Evolutionary conservation across 208 protist genomes (phyloP).

Genomic region (Leishmania amazonensis): DNA sequence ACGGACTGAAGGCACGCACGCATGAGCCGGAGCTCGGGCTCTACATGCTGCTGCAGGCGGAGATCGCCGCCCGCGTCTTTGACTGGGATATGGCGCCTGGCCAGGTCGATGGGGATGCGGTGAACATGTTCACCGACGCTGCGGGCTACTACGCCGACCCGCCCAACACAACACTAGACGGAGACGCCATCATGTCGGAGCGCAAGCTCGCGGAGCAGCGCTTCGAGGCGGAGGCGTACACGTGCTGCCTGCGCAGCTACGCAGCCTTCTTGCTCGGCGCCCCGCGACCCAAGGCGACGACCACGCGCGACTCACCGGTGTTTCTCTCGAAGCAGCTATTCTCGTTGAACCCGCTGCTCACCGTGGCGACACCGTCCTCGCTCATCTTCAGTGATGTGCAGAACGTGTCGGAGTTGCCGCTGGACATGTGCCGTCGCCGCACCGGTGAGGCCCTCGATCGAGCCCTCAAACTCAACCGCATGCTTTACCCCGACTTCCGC

Average conservation of each 20-base stretch:
- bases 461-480: slow-evolving; percentile 75
- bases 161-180: slow-evolving; percentile 63
- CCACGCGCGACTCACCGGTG: slow-evolving; percentile 62
- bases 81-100: slow-evolving; percentile 50
- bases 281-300: slow-evolving; percentile 36
- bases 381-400: slow-evolving; percentile 61
- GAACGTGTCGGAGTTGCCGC: slow-evolving; percentile 32
- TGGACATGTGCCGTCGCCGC: slow-evolving; percentile 55
- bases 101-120: slow-evolving; percentile 22
- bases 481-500: slow-evolving; percentile 55
- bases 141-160: slow-evolving; percentile 69
- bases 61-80: slow-evolving; percentile 69
- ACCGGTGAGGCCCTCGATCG: slow-evolving; percentile 70
- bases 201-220: slow-evolving; percentile 23
- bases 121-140: slow-evolving; percentile 28
- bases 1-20: slow-evolving; percentile 45
- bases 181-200: slow-evolving; percentile 76
- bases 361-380: slow-evolving; percentile 55
- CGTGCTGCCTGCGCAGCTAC: slow-evolving; percentile 62
- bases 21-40: slow-evolving; percentile 77
- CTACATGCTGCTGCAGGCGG: slow-evolving; percentile 65
- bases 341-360: slow-evolving; percentile 60
- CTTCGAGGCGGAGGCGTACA: slow-evolving; percentile 67
- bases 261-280: slow-evolving; percentile 75
- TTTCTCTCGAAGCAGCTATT: slow-evolving; percentile 83